A percentile compares a stretch with the other conserved stretches of the same genome.
phyloP scores from a whole-genome alignment of 2,329 filamentous ascomycete species.

The Colletotrichum sojae region DNA sequence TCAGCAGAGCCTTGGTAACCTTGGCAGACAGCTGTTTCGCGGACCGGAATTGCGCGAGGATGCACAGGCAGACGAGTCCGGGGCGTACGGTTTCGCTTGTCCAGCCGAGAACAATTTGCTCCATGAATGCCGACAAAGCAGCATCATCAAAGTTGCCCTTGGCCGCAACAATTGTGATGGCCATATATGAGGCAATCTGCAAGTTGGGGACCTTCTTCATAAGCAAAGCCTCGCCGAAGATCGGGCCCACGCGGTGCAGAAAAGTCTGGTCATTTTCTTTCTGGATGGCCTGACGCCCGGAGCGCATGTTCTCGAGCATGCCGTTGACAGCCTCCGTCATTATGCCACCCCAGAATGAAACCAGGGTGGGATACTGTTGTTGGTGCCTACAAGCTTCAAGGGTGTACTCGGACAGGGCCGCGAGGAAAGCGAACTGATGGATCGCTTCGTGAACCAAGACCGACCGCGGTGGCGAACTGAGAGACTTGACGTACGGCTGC shows the following conservation, averaged over 20 bases:
- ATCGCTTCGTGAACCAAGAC: slow-evolving; percentile 87
- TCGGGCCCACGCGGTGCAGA: slow-evolving; percentile 74
- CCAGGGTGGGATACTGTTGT: slow-evolving; percentile 81
- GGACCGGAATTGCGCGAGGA: slow-evolving; percentile 85
- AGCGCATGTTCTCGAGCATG: slow-evolving; percentile 83
- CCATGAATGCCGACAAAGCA: slow-evolving; percentile 89
- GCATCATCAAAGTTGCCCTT: slow-evolving; percentile 85
- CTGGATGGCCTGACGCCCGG: slow-evolving; percentile 82
- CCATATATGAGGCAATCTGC: slow-evolving; percentile 92
- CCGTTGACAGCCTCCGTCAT: slow-evolving; percentile 88
- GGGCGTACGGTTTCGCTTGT: slow-evolving; percentile 79
- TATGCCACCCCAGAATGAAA: slow-evolving; percentile 93
- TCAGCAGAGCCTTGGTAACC: slow-evolving; percentile 78
- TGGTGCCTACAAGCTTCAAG: slow-evolving; percentile 79
- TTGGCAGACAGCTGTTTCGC: slow-evolving; percentile 77
- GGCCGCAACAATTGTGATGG: slow-evolving; percentile 86
- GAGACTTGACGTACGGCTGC: slow-evolving; percentile 84
- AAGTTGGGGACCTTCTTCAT: slow-evolving; percentile 83
- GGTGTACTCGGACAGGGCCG: slow-evolving; percentile 83
- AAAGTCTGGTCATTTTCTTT: slow-evolving; percentile 86
- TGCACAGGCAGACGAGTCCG: slow-evolving; percentile 83
- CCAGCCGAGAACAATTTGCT: slow-evolving; percentile 86
- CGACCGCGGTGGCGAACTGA: slow-evolving; percentile 82
- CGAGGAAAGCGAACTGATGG: slow-evolving; percentile 82
- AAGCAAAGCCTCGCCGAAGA: slow-evolving; percentile 83